phyloP scores from a whole-genome alignment of 306 rosid species.

The Lablab purpureus region DNA sequence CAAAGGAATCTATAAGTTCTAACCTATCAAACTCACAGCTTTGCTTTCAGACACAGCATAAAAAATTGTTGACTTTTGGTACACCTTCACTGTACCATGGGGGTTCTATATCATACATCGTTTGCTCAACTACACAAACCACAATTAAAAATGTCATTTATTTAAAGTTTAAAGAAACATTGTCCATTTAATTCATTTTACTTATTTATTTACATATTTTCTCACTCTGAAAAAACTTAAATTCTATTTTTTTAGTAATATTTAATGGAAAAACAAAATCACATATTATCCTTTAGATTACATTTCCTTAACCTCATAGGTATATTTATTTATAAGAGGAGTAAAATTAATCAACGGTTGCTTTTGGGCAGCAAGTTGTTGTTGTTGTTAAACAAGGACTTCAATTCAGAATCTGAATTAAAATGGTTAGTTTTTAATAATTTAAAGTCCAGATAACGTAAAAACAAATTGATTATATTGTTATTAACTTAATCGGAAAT shows the following conservation, averaged over 20 bases:
- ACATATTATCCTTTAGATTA: neutral
- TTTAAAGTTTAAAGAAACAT: neutral
- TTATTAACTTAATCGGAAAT: neutral
- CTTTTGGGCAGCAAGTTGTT: slow-evolving; percentile 4
- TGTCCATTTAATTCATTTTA: neutral
- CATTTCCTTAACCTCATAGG: neutral
- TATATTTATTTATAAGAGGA: neutral
- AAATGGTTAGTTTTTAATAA: neutral
- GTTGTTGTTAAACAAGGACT: neutral
- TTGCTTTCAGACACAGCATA: slow-evolving; percentile 43
- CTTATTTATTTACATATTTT: neutral
- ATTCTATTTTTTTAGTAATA: neutral
- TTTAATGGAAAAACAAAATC: neutral
- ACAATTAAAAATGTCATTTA: neutral
- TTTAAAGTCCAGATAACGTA: slow-evolving; percentile 8
- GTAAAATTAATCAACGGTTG: neutral
- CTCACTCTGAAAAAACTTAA: neutral
- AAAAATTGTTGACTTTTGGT: slow-evolving; percentile 44
- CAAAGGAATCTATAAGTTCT: neutral
- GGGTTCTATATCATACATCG: neutral
- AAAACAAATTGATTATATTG: neutral
- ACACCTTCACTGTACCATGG: neutral
- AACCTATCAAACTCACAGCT: slow-evolving; percentile 8
- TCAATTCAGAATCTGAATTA: neutral
- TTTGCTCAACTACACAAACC: neutral